Percentiles rank a stretch among this genome's conserved stretches.
These are phyloP conservation scores for Kwoniella dejecticola DNA, from an alignment of 768 basidiomycete species.

Conservation along the genomic window DNA sequence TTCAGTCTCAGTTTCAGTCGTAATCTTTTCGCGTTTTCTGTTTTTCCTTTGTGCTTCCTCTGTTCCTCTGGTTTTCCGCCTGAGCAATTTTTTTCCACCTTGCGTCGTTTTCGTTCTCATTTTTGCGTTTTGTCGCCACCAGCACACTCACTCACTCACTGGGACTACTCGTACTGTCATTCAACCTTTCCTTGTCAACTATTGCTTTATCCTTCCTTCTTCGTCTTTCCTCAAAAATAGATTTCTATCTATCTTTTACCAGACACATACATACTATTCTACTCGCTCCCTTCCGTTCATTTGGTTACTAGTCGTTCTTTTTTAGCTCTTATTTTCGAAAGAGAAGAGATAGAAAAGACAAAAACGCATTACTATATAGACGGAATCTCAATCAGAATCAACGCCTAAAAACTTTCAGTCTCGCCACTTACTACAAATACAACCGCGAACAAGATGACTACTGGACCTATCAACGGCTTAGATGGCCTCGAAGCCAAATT, in stretches of 20 bases:
- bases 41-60: background rate
- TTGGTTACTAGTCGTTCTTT: slow-evolving; percentile 26
- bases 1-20: background rate
- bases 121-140: slow-evolving; percentile 5
- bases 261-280: background rate
- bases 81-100: slow-evolving; percentile 16
- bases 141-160: slow-evolving; percentile 8
- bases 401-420: background rate
- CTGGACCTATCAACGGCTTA: slow-evolving; percentile 33
- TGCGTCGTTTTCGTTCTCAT: background rate
- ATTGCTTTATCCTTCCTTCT: slow-evolving; percentile 11
- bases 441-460: slow-evolving; percentile 12
- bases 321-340: slow-evolving; percentile 17
- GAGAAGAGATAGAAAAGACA: slow-evolving; percentile 20
- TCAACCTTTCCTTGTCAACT: slow-evolving; percentile 4
- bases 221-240: slow-evolving; percentile 13
- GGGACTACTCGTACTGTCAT: no score
- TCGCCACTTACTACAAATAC: background rate
- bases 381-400: slow-evolving; percentile 3
- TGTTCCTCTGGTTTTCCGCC: background rate
- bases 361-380: background rate
- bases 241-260: slow-evolving; percentile 10
- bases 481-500: slow-evolving; percentile 51
- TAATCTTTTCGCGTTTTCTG: background rate
- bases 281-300: slow-evolving; percentile 6